phyloP scores from a whole-genome alignment of 257 asterid species.

The Petrea volubilis region DNA sequence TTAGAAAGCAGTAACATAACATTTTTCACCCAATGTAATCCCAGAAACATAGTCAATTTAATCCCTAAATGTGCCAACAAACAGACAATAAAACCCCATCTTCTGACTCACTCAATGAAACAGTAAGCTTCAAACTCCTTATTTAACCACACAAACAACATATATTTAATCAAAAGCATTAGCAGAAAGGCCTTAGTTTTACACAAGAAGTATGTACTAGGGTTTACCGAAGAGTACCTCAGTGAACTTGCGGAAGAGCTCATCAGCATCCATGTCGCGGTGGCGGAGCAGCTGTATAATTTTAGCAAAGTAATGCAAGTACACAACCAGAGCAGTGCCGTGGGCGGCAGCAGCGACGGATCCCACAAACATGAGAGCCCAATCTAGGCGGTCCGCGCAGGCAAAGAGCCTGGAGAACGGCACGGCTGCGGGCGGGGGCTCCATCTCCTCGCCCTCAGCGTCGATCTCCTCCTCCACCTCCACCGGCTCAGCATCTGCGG shows the following conservation, averaged over 20 bases:
- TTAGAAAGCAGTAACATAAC: neutral
- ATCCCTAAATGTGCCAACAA: slow-evolving; percentile 3
- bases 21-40: slow-evolving; percentile 10
- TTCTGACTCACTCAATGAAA: slow-evolving; percentile 6
- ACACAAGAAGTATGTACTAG: neutral
- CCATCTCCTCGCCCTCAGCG: slow-evolving; percentile 86
- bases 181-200: neutral
- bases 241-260: slow-evolving; percentile 60
- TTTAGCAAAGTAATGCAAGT: slow-evolving; percentile 93
- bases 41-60: slow-evolving; percentile 4
- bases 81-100: neutral
- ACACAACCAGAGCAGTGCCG: slow-evolving; percentile 90
- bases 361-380: slow-evolving; percentile 91
- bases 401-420: slow-evolving; percentile 89
- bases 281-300: slow-evolving; percentile 62
- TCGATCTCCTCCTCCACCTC: slow-evolving; percentile 96
- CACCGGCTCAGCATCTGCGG: slow-evolving; percentile 61
- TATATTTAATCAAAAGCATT: neutral
- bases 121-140: slow-evolving; percentile 7
- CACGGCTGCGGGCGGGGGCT: slow-evolving; percentile 94
- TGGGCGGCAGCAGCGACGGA: slow-evolving; percentile 97
- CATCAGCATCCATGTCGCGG: slow-evolving; percentile 37
- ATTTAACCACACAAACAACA: slow-evolving; percentile 2
- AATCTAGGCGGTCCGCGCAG: slow-evolving; percentile 86
- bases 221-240: slow-evolving; percentile 52